Conservation (phyloP, 1,284 basidiomycete species). For the Malassezia psittaci region DNA sequence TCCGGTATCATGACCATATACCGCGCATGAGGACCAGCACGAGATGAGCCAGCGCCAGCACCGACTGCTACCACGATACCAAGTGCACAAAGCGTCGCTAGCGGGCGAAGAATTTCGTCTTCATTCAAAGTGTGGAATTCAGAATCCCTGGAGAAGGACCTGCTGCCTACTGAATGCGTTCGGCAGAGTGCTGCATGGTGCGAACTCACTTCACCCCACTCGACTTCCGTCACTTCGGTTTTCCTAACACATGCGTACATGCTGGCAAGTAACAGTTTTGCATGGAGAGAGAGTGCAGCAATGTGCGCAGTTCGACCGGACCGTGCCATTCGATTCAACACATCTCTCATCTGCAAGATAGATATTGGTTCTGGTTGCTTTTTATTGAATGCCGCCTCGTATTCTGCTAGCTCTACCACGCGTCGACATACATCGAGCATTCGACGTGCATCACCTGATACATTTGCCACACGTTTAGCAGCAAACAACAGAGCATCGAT, state of each 20-base stretch:
- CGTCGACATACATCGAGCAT: conserved; percentile 80
- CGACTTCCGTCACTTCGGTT: conserved; percentile 75
- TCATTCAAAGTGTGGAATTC: conserved; percentile 1
- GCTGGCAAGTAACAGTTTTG: conserved; percentile 54
- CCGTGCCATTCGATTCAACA: conserved; percentile 80
- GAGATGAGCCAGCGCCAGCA: conserved; percentile 31
- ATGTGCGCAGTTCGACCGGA: conserved; percentile 60
- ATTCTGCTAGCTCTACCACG: conserved; percentile 32
- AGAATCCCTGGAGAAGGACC: not conserved
- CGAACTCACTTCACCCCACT: conserved; percentile 61
- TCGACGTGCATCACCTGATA: conserved; percentile 86
- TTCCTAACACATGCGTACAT: conserved; percentile 71
- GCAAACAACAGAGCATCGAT: conserved; percentile 75
- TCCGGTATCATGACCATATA: conserved; percentile 35
- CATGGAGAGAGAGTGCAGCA: conserved; percentile 30
- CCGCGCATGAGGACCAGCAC: conserved; percentile 29
- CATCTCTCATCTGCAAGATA: conserved; percentile 65
- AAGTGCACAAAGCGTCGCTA: conserved; percentile 26
- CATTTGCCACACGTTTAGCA: conserved; percentile 78
- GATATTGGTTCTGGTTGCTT: conserved; percentile 55
- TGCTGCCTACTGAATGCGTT: conserved; percentile 16
- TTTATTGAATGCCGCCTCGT: conserved; percentile 43
- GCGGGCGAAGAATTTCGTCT: conserved; percentile 19
- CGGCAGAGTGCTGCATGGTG: conserved; percentile 31
- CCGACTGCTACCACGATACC: conserved; percentile 39